phyloP scores from a whole-genome alignment of 768 basidiomycete species.

The Podaxis sp. region DNA sequence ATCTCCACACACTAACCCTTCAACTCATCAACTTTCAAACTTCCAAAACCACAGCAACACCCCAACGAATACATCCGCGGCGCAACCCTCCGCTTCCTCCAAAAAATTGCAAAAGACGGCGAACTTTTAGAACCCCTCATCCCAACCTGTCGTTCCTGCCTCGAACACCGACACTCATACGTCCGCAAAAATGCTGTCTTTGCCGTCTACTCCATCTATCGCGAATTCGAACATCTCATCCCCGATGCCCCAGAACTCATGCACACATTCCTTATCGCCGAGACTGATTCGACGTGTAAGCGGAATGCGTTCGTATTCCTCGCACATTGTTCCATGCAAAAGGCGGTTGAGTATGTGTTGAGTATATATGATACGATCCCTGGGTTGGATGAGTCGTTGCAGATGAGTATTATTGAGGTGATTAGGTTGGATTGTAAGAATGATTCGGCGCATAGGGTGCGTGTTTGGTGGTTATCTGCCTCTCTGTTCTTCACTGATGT shows the following conservation, averaged over 20 bases:
- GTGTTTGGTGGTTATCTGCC: constrained; percentile 19
- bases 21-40: constrained; percentile 9
- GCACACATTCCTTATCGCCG: constrained; percentile 92
- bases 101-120: constrained; percentile 89
- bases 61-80: constrained; percentile 99
- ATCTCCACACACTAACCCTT: background rate
- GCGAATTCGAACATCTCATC: constrained; percentile 90
- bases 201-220: constrained; percentile 91
- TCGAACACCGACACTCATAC: constrained; percentile 96
- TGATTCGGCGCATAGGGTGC: constrained; percentile 78
- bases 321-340: constrained; percentile 78
- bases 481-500: background rate
- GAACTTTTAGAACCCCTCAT: constrained; percentile 96
- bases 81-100: constrained; percentile 92
- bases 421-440: constrained; percentile 85
- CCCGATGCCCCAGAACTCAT: constrained; percentile 96
- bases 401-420: constrained; percentile 94
- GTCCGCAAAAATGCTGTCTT: constrained; percentile 99
- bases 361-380: constrained; percentile 81
- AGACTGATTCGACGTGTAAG: constrained; percentile 94
- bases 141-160: constrained; percentile 87
- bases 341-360: constrained; percentile 89
- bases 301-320: constrained; percentile 97
- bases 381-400: constrained; percentile 84
- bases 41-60: constrained; percentile 68